Evolutionary conservation across 495 filamentous ascomycete species (phyloP), one percentile per base, ranked within the genome.

Genomic region (Xylaria grammica): DNA sequence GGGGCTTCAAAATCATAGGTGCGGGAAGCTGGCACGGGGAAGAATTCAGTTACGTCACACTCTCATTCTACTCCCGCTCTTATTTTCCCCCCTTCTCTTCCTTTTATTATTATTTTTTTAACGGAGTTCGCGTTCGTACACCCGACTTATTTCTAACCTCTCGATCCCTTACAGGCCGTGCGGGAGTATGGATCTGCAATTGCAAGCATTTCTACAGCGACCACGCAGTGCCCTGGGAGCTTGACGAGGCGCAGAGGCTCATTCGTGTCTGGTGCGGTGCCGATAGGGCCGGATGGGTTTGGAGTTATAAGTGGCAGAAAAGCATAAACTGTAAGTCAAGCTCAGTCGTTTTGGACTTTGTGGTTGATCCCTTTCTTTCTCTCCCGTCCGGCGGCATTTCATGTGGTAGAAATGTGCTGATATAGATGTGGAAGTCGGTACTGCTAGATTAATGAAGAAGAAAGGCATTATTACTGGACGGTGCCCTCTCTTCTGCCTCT

Each of bases 241-340:
- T 55, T 17, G 30, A 63, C 29, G 60, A 63, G 27, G 50, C 60
- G 0, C 19, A 46, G 24, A 2, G 0, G 0, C 7, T 55, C 26
- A 7, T 63, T 13, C 7, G 4, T 1, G 1, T 19, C 0, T 4
- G 10, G 51, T 63, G 60, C 30, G 48, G 60, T 2, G 6, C 0
- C 4, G 20, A 42, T 9, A 0, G 0, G 7, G 26, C 20, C 1
- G 60, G 60, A 15, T 63, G 51, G 50, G 60, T 55, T 1, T 63
- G 60, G 60, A 63, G 60, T 40, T 34, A 17, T 11, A 54, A 36
- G 26, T 63, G 60, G 60, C 50, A 55, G 4, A 63, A 63, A 40
- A 20, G 38, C 0, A n/a, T 24, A 9, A 63, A 63, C 50, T 26
- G 60, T 63, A 38, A 20, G 60, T 54, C 15, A 2, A 32, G 15